Base-by-base conservation (phyloP, 176 grass and related monocot species). In the Lolium perenne region DNA sequence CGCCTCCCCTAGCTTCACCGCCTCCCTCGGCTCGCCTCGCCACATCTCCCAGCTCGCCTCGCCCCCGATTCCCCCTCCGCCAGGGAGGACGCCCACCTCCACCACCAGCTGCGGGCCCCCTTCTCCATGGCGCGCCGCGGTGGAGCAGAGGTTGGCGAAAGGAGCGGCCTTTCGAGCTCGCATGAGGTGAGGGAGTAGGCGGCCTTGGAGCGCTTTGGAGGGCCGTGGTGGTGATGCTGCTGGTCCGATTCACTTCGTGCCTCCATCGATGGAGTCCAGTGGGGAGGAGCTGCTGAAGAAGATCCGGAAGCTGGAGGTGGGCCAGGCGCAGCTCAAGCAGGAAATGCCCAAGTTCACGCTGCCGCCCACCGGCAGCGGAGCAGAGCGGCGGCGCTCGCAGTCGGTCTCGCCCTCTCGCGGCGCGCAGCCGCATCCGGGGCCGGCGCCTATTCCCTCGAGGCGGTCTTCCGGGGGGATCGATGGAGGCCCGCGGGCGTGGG, bases 271-370 rank as follows among this genome's bases (percentile, higher is more conserved):
- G 95, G 92, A 90, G 41, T 62, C 84, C 14, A 86, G 70, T 25
- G 86, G 86, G 13, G 89, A 91, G 82, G 91, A 94, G 79, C 88
- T 98, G 6, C 17, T 98, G 55, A 95, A 95, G 93, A 98, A 98
- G 83, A 95, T 99, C 84, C 84, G 87, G 56, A 17, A 91, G 47
- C 92, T 96, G 66, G 92, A 96, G 83, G 88, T 81, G 8, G 90
- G 92, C 20, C 97, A 96, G 64, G 94, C 88, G 38, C 87, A 86
- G 51, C 74, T 95, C 47, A 99, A 96, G 92, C 92, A 91, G 64
- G 88, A 94, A 88, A 94, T 96, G 92, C 94, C 90, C 15, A 95
- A 85, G 86, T 71, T 95, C 23, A 65, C 81, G 23, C 83, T 82
- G 32, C 70, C 76, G 6, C 62, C 78, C 40, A 72, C 72, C 22